These are phyloP conservation scores for Calonectria honghensis DNA, from an alignment of 2,329 filamentous ascomycete species.

Conservation along the genomic window DNA sequence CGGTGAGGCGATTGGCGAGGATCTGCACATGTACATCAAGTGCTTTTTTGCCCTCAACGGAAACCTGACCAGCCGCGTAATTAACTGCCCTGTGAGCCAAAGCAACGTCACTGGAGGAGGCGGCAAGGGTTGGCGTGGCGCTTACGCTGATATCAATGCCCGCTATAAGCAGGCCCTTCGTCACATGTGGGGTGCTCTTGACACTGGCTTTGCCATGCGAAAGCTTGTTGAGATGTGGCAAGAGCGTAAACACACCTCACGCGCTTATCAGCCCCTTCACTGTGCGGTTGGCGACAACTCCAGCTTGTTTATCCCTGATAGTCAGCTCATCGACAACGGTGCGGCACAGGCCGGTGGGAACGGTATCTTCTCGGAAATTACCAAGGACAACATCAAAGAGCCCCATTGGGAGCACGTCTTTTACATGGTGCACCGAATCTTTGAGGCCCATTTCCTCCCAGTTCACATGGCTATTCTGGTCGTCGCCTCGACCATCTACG, in stretches of 20 bases:
- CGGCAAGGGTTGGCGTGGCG: conserved; percentile 71
- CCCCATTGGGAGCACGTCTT: conserved; percentile 74
- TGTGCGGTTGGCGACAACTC: conserved; percentile 65
- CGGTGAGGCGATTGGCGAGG: conserved; percentile 83
- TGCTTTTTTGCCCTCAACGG: conserved; percentile 85
- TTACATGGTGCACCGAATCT: conserved; percentile 79
- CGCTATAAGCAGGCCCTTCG: conserved; percentile 83
- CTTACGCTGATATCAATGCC: conserved; percentile 75
- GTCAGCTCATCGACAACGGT: conserved; percentile 62
- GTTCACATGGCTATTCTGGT: conserved; percentile 80
- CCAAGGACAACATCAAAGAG: conserved; percentile 69
- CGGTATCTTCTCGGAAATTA: conserved; percentile 74
- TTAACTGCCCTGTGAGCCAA: conserved; percentile 82
- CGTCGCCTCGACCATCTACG: conserved; percentile 77
- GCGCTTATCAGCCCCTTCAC: conserved; percentile 74
- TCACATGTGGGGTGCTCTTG: conserved; percentile 85
- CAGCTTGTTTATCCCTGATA: conserved; percentile 69
- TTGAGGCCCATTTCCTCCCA: conserved; percentile 83
- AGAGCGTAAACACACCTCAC: conserved; percentile 73
- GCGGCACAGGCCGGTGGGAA: conserved; percentile 66
- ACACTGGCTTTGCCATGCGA: conserved; percentile 79
- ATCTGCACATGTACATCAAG: conserved; percentile 86
- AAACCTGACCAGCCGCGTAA: conserved; percentile 77
- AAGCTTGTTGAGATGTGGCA: conserved; percentile 75
- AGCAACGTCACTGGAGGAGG: conserved; percentile 80